Evolutionary conservation across 805 yeast genomes (phyloP), one percentile per base, ranked within the genome.

Genomic region (Kodamaea hsintzibuensis): DNA sequence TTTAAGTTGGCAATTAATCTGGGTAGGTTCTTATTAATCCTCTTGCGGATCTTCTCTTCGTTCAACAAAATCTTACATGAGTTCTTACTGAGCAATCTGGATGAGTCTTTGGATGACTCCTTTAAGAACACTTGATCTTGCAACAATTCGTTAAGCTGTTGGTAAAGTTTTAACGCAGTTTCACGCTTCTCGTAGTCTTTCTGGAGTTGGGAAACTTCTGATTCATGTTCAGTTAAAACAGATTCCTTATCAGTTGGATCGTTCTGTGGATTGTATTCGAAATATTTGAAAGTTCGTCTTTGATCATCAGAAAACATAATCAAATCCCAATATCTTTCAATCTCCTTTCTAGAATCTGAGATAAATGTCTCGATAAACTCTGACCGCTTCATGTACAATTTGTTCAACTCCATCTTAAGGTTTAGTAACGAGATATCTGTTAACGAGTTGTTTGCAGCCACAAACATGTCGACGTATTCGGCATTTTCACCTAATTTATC

Each of bases 31-130:
- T 83, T 83, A n/a, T 81, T 71, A 7, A 92, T 76, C 51, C 81
- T 80, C 60, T 86, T 86, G 52, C 98, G 74, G 40, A 84, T 74
- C 62, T 80, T 86, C 65, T 91, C 97, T 65, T 93, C 99, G 54
- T 86, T 81, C 54, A 88, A 76, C 55, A 93, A 72, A 19, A 92
- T 86, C 56, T 85, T 86, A 58, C 93, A 92, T 1, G 91, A 86
- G 61, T 88, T 85, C 62, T 89, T 82, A 57, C 87, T 82, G 46
- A 88, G 68, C 43, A 92, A 76, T 57, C 98, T 79, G 0, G 93
- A 84, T 0, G 98, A 85, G 66, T 93, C 95, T 62, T 83, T 86
- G 1, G 88, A 80, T 3, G 95, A 83, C 56, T 83, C 87, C 38
- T 79, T 86, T 39, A 95, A 77, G 47, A 81, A 81, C 1, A 66